Evolutionary conservation across 352 stramenopile genomes (phyloP).

Genomic region (Phytophthora kernoviae): DNA sequence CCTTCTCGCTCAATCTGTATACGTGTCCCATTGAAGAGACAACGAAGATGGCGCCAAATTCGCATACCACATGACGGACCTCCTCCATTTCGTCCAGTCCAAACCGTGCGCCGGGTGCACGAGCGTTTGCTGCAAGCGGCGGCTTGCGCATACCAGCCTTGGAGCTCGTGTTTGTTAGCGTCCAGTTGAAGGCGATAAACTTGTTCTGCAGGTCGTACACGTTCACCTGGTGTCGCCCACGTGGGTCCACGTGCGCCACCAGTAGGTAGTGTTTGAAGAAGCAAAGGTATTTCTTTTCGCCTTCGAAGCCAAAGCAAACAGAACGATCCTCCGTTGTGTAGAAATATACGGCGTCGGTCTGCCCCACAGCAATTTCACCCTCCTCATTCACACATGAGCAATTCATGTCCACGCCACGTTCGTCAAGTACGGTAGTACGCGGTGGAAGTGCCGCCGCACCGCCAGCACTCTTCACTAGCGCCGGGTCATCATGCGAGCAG

Average conservation of each 20-base stretch:
- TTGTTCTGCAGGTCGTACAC: slow-evolving; percentile 94
- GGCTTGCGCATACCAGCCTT: slow-evolving; percentile 39
- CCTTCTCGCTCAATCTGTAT: slow-evolving; percentile 94
- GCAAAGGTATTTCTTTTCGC: slow-evolving; percentile 84
- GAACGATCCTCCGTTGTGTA: slow-evolving; percentile 89
- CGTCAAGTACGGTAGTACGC: slow-evolving; percentile 78
- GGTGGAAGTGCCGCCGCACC: slow-evolving; percentile 62
- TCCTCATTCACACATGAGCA: slow-evolving; percentile 87
- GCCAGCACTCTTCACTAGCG: slow-evolving; percentile 70
- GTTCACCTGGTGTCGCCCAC: slow-evolving; percentile 86
- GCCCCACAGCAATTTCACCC: slow-evolving; percentile 80
- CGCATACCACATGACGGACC: slow-evolving; percentile 84
- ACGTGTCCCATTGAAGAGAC: slow-evolving; percentile 87
- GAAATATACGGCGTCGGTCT: slow-evolving; percentile 89
- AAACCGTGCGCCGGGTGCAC: slow-evolving; percentile 68
- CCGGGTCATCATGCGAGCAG: slow-evolving; percentile 83
- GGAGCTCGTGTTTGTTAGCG: slow-evolving; percentile 65
- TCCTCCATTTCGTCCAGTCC: slow-evolving; percentile 87
- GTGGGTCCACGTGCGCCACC: slow-evolving; percentile 82
- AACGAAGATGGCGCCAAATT: slow-evolving; percentile 89
- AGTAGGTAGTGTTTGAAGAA: slow-evolving; percentile 91
- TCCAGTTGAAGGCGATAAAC: slow-evolving; percentile 93
- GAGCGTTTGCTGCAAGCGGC: slow-evolving; percentile 37
- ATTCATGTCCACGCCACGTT: slow-evolving; percentile 82
- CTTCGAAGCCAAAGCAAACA: slow-evolving; percentile 89